Conservation (phyloP, 2,329 filamentous ascomycete genomes). For the Claviceps arundinis region DNA sequence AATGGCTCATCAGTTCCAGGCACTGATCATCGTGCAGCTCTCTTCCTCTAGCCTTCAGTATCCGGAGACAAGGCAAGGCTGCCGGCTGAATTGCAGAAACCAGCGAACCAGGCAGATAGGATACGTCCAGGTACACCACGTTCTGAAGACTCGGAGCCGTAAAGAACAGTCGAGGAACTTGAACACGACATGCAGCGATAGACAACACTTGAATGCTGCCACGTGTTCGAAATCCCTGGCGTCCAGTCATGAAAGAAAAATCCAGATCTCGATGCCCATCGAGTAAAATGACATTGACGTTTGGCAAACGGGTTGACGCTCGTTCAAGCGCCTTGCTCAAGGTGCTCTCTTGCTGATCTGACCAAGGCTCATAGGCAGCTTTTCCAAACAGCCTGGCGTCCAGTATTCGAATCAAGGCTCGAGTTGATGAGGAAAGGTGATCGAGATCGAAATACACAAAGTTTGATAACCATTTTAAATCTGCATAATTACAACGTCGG, state of each 20-base stretch:
- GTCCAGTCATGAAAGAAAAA: slow-evolving; percentile 21
- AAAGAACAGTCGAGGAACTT: slow-evolving; percentile 29
- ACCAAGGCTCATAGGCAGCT: slow-evolving; percentile 27
- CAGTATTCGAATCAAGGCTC: slow-evolving; percentile 30
- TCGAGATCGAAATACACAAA: slow-evolving; percentile 31
- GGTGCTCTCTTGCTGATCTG: slow-evolving; percentile 22
- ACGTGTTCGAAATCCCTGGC: slow-evolving; percentile 1
- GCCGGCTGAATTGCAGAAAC: slow-evolving; percentile 20
- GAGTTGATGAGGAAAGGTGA: slow-evolving; percentile 22
- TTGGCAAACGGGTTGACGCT: slow-evolving; percentile 27
- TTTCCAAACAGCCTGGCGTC: slow-evolving; percentile 33
- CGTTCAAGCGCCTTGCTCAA: slow-evolving; percentile 24
- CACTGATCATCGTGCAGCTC: slow-evolving; percentile 29
- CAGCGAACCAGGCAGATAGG: slow-evolving; percentile 33
- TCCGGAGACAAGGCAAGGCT: slow-evolving; percentile 31
- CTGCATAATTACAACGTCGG: slow-evolving; percentile 17
- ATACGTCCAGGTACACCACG: slow-evolving; percentile 41
- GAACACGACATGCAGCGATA: slow-evolving; percentile 25
- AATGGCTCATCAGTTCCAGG: slow-evolving; percentile 20
- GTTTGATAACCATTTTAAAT: slow-evolving; percentile 33
- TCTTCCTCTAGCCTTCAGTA: slow-evolving; percentile 36
- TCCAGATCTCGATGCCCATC: slow-evolving; percentile 34
- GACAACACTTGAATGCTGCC: slow-evolving; percentile 27
- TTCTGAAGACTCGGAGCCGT: slow-evolving; percentile 20
- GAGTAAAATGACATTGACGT: slow-evolving; percentile 32